Base-by-base conservation (phyloP, 192 early-diverging fungal genomes). In the Linnemannia schmuckeri region DNA sequence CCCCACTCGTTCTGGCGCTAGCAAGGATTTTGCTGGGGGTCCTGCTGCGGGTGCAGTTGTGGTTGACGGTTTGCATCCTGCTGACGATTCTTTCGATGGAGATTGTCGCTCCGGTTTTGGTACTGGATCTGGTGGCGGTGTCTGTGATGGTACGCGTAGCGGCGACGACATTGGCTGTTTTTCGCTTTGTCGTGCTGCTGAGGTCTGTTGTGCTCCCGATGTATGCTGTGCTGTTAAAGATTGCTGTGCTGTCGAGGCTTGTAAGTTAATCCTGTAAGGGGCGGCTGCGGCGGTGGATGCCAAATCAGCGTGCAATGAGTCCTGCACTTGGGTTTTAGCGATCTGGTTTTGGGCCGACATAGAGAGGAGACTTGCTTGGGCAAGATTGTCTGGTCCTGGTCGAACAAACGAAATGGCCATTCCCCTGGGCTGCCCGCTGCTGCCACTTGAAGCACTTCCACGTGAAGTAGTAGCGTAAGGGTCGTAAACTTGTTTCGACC, bases 281-380 rank as follows among this genome's bases (percentile, higher is more conserved):
- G 57, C 27, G 3, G 13, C 61, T 24, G 61, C 13, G 13, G n/a
- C 30, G 10, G 61, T 30, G 61, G 30, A 4, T 15, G 30, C 24
- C 33, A 24, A 15, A 66, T 33, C 4, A 15, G 27, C 30, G 10
- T 12, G 30, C 27, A 33, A 66, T 30, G 24, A 66, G 61, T 13
- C 27, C 27, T 66, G 61, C 4, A 30, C 12, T 1, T 9, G 30
- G 30, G 24, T 33, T 33, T 66, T 27, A 9, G 30, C 30, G 30
- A 33, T 1, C 10, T 33, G 33, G 27, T 30, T 66, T 4, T 66
- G 61, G 61, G 33, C 30, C 10, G 30, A 33, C 27, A 35, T 66
- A 30, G 61, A 66, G 61, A 66, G 61, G 61, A 35, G 61, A 66
- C 61, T 35, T 66, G n/a, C 61, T 13, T 66, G 61, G 27, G 61